Conservation (phyloP, 805 yeast species). For the Candida peoriensis region DNA sequence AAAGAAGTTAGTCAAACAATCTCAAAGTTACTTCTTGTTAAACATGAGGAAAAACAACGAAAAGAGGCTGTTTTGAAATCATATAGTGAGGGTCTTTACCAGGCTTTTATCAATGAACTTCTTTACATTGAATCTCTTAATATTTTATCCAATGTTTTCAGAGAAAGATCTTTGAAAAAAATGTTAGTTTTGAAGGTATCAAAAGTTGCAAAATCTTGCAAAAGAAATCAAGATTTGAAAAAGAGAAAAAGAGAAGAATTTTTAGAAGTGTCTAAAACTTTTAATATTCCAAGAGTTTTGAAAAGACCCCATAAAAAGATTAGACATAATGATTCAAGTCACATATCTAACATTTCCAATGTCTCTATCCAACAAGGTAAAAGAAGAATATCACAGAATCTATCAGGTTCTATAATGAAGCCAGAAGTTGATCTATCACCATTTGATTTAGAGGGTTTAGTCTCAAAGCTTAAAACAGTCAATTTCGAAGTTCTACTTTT, state of each 20-base stretch:
- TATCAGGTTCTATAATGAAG: too few species aligned
- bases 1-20: conserved; percentile 15
- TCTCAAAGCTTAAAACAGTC: conserved; percentile 2
- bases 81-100: conserved; percentile 47
- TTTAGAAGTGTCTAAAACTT: conserved; percentile 26
- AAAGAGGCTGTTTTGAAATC: conserved; percentile 29
- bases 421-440: conserved; percentile 19
- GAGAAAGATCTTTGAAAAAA: conserved; percentile 29
- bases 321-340: conserved; percentile 1
- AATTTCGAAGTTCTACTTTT: conserved; percentile 10
- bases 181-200: conserved; percentile 29
- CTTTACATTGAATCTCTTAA: conserved; percentile 39
- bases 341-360: conserved; percentile 4
- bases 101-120: conserved; percentile 58
- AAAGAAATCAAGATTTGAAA: conserved; percentile 24
- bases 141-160: conserved; percentile 39
- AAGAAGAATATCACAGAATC: too few species aligned
- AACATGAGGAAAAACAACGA: conserved; percentile 10
- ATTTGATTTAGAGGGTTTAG: conserved; percentile 19
- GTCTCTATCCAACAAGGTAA: conserved; percentile 6
- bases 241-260: conserved; percentile 38
- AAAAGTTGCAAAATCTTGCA: conserved; percentile 21
- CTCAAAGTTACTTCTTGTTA: conserved; percentile 10
- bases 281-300: conserved; percentile 30
- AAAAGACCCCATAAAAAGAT: conserved; percentile 9